Percentiles rank a stretch among this genome's conserved stretches.
These are phyloP conservation scores for Dactylellina cionopaga DNA, from an alignment of 2,329 filamentous ascomycete species.

Conservation along the genomic window DNA sequence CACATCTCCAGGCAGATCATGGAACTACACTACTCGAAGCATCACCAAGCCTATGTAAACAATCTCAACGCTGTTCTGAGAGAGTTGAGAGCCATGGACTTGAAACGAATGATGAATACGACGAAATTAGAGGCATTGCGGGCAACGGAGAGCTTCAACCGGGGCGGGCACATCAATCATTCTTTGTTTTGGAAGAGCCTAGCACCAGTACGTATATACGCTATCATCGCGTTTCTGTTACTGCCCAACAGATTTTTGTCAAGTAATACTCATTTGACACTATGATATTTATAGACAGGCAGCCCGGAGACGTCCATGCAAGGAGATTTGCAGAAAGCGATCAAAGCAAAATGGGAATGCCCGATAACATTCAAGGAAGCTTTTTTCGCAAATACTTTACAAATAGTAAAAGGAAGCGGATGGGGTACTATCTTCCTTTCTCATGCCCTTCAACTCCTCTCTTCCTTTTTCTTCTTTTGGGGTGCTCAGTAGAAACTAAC, in stretches of 20 bases:
- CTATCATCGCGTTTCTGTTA: neutral
- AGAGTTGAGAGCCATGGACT: constrained; percentile 57
- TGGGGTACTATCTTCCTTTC: constrained; percentile 67
- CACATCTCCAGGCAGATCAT: constrained; percentile 81
- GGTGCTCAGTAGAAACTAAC: neutral
- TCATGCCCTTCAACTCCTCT: neutral
- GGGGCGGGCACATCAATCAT: constrained; percentile 93
- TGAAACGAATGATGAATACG: neutral
- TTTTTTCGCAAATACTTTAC: constrained; percentile 70
- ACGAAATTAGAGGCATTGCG: constrained; percentile 9
- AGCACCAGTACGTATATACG: constrained; percentile 67
- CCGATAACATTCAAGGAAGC: constrained; percentile 72
- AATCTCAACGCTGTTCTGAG: constrained; percentile 76
- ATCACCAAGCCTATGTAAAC: constrained; percentile 81
- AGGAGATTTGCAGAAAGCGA: constrained; percentile 67
- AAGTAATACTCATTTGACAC: neutral
- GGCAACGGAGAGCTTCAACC: constrained; percentile 73
- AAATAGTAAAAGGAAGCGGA: constrained; percentile 81
- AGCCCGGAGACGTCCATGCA: constrained; percentile 1
- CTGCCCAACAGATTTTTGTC: neutral
- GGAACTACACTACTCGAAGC: constrained; percentile 81
- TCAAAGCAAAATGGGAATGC: constrained; percentile 74
- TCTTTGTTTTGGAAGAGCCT: constrained; percentile 91
- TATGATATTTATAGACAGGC: neutral
- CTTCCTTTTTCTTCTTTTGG: too few species aligned